Evolutionary conservation across 257 asterid genomes (phyloP).

Genomic region (Petunia secreta): DNA sequence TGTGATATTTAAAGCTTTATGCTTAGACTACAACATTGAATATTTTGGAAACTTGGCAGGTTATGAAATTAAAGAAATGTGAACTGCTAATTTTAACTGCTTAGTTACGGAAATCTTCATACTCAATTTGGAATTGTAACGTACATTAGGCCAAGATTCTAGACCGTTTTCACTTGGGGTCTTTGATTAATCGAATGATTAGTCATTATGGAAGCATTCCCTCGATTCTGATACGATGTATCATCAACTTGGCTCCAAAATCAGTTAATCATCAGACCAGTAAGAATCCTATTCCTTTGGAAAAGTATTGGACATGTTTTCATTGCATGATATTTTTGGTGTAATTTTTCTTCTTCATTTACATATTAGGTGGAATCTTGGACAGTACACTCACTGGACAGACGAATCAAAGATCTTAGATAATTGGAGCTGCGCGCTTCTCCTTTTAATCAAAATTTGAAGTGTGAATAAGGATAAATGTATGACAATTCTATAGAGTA

Average conservation of each 20-base stretch:
- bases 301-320: background rate
- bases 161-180: background rate
- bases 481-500: too few relatives aligned
- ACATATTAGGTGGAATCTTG: background rate
- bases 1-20: background rate
- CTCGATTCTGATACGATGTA: background rate
- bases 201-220: background rate
- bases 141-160: background rate
- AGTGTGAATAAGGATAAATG: too few relatives aligned
- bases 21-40: background rate
- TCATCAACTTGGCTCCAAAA: background rate
- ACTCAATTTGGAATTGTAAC: background rate
- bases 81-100: background rate
- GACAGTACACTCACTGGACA: background rate
- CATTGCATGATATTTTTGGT: background rate
- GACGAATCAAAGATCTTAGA: background rate
- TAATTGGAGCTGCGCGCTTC: too few relatives aligned
- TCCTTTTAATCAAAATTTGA: too few relatives aligned
- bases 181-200: background rate
- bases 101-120: too few relatives aligned
- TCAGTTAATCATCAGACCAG: background rate
- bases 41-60: background rate
- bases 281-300: slow-evolving; percentile 9
- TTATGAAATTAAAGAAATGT: background rate
- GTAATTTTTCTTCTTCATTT: background rate